Conservation (phyloP, 805 yeast species). For the Nakazawaea molendinolei region DNA sequence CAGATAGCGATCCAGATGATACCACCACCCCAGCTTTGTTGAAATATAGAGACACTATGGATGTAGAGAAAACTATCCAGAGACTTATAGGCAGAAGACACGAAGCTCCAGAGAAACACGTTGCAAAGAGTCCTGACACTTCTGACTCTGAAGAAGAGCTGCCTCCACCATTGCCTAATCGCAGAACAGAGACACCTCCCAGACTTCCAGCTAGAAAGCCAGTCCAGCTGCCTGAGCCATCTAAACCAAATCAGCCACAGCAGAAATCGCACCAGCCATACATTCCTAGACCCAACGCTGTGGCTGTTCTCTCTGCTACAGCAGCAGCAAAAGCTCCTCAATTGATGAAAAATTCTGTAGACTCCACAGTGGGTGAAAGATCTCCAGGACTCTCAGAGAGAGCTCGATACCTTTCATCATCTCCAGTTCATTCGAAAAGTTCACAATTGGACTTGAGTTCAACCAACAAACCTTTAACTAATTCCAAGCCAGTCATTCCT, state of each 20-base stretch:
- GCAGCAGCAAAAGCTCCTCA: conserved; percentile 20
- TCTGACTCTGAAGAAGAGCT: background rate
- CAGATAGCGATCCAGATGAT: background rate
- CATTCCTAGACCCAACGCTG: conserved; percentile 16
- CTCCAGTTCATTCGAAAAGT: too few species aligned
- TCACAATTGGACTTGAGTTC: too few species aligned
- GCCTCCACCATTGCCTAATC: background rate
- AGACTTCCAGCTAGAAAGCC: background rate
- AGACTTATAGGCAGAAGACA: conserved; percentile 2
- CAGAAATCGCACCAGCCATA: conserved; percentile 3
- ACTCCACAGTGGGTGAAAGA: conserved; percentile 14
- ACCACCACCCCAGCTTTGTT: background rate
- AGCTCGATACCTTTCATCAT: conserved; percentile 11
- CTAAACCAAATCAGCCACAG: background rate
- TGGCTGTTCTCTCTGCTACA: conserved; percentile 16
- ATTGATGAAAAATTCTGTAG: conserved; percentile 12
- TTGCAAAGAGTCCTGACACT: background rate
- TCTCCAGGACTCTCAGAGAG: conserved; percentile 12
- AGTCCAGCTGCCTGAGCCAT: too few species aligned
- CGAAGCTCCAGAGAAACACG: background rate
- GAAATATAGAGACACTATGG: conserved; percentile 11
- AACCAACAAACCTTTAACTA: too few species aligned
- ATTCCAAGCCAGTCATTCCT: background rate
- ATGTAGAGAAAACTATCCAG: conserved; percentile 4
- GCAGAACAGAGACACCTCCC: background rate